Base-by-base conservation (phyloP, 2,329 filamentous ascomycete genomes). In the Cladobotryum mycophilum region DNA sequence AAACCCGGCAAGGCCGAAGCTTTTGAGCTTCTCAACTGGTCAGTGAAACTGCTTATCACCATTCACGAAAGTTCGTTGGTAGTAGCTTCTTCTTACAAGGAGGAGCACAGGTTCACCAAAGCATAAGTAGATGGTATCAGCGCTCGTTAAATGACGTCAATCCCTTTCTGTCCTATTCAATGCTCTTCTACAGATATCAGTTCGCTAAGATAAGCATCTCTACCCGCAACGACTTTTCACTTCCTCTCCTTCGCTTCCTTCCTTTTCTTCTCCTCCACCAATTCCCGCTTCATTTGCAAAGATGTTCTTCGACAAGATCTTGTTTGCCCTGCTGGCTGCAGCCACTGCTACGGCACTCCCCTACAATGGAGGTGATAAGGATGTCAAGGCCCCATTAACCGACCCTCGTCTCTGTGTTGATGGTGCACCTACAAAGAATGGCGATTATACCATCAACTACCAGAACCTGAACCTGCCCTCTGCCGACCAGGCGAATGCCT, bases 391-490 rank as follows among this genome's bases (percentile, higher is more conserved):
- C 25, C 25, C 25, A 30, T 30, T 30, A 30, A 11, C 2, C 25
- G 25, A 30, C 9, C 25, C 3, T 30, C 25, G 25, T 9, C 14
- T 20, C 15, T 54, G 52, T 35, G 52, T 54, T 9, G 25, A 45
- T 11, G 52, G 52, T 18, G 17, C 25, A 9, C 45, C 52, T 4
- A 52, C 40, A 9, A 38, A 40, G 14, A 41, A 48, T 20, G 45
- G 42, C 18, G 36, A 42, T 15, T 53, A 30, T 40, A 41, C 30
- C 3, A 54, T 55, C 41, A 14, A 47, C 17, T 56, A 56, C 18
- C 33, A 52, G 13, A 30, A 41, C 4, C 43, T 53, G 25, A 47
- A 54, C 25, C 36, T 47, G 3, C 33, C 42, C 11, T 30, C 36
- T 14, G 8, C 17, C n/a, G 25, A n/a, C 4, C 36, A 13, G 5